Evolutionary conservation across 192 early-diverging fungal genomes (phyloP).

Genomic region (Powellomyces hirtus): DNA sequence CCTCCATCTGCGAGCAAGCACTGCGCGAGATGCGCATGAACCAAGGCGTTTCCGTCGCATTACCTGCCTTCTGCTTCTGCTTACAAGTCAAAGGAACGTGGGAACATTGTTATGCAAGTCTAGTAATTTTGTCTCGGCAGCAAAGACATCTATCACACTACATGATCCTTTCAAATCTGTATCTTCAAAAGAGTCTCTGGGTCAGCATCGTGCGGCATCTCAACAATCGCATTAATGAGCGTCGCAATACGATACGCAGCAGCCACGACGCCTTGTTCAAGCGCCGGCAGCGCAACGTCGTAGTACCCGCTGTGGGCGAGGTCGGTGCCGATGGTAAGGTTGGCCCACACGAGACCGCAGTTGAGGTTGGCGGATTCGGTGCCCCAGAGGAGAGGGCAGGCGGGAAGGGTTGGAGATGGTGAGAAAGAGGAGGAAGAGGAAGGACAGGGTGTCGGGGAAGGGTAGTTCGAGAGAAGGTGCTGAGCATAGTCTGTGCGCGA

Average conservation of each 20-base stretch:
- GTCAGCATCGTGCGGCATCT: too few species aligned
- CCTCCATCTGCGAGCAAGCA: too few species aligned
- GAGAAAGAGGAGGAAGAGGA: not conserved
- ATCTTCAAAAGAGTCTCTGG: too few species aligned
- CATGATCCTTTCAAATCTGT: too few species aligned
- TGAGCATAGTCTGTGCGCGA: not conserved
- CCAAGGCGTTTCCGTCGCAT: too few species aligned
- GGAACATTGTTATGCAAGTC: too few species aligned
- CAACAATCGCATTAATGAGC: slow-evolving; percentile 5
- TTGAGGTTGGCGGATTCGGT: slow-evolving; percentile 29
- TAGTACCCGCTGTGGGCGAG: slow-evolving; percentile 11
- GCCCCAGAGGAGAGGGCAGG: slow-evolving; percentile 32
- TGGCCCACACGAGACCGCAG: slow-evolving; percentile 36
- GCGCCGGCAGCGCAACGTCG: not conserved
- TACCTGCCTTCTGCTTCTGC: too few species aligned
- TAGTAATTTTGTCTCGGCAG: too few species aligned
- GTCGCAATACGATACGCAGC: slow-evolving; percentile 17
- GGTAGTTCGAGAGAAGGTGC: slow-evolving; percentile 12
- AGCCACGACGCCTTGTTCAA: slow-evolving; percentile 2
- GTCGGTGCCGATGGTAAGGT: not conserved
- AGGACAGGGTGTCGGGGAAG: not conserved
- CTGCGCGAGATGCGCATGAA: too few species aligned
- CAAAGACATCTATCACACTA: too few species aligned
- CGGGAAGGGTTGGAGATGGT: not conserved
- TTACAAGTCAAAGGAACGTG: too few species aligned